Conservation (phyloP, 2,329 filamentous ascomycete genomes). For the Aspergillus aculeatus region DNA sequence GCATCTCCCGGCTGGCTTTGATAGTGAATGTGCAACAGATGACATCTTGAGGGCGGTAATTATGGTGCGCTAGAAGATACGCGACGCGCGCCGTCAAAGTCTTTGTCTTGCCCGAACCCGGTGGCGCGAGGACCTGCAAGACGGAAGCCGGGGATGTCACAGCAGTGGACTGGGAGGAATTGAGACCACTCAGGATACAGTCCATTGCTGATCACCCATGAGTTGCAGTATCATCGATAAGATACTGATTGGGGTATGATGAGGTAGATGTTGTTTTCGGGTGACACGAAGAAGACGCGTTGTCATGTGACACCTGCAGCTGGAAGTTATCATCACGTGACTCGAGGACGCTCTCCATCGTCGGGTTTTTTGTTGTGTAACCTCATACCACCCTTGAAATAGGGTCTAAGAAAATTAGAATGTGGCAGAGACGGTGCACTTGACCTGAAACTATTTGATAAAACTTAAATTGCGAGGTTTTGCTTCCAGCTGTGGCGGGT, state of each 20-base stretch:
- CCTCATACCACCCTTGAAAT: no score
- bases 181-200: conserved; percentile 60
- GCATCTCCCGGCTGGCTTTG: conserved; percentile 93
- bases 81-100: conserved; percentile 90
- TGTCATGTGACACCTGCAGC: background rate
- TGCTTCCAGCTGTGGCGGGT: no score
- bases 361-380: no score
- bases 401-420: no score
- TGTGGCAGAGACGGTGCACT: no score
- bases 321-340: background rate
- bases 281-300: background rate
- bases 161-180: conserved; percentile 62
- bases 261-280: background rate
- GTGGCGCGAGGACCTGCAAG: conserved; percentile 62
- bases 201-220: conserved; percentile 27
- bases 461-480: no score
- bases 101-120: conserved; percentile 85
- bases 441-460: no score
- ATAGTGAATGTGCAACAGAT: conserved; percentile 97
- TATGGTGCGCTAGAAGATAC: conserved; percentile 73
- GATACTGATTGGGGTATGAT: background rate
- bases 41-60: conserved; percentile 78
- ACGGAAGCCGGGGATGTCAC: conserved; percentile 62
- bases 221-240: background rate
- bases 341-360: no score